Evolutionary conservation across 345 rosid species (phyloP), one percentile per base, ranked within the genome.

Genomic region (Citrus hindsii): DNA sequence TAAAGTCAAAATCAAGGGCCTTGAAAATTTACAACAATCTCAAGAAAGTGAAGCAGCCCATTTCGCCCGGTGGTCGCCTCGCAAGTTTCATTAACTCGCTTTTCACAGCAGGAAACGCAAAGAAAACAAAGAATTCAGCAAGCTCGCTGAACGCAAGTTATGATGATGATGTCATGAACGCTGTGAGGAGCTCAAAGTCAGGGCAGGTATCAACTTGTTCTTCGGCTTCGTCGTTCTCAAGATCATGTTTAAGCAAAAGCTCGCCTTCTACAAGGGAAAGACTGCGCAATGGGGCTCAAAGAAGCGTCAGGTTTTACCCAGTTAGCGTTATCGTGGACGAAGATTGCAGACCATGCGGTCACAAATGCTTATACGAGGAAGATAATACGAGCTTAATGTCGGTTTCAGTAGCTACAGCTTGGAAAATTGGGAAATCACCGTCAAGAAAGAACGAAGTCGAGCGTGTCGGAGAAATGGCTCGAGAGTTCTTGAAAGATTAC

Each of bases 201-300:
- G 90, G 71, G 13, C 88, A 87, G 28, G 86, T 81, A 7, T 86
- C 97, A 1, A 81, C 84, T 7, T 92, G 97, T 81, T 89, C 99
- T 53, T 89, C 99, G 12, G 90, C 93, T 67, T 87, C 98, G 40
- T 96, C 99, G 1, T 91, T 91, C 79, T 91, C 98, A 4, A 88
- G 95, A 53, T 94, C 98, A 12, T 92, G 97, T 76, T 72, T 94
- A 68, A 94, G 91, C 89, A 91, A 89, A 83, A 73, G 76, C 73
- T 85, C 90, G 12, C 89, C 96, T 3, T 82, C 87, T 1, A 84
- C 85, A 0, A 81, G 85, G 71, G 95, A 85, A 25, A 91, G 88
- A 76, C 60, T 87, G 38, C 89, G 87, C 5, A 88, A 86, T n/a
- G 91, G 89, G 46, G 86, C 78, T 38, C 91, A 91, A 82, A 82